phyloP scores from a whole-genome alignment of 208 protist species.

The Trypanosoma melophagium region DNA sequence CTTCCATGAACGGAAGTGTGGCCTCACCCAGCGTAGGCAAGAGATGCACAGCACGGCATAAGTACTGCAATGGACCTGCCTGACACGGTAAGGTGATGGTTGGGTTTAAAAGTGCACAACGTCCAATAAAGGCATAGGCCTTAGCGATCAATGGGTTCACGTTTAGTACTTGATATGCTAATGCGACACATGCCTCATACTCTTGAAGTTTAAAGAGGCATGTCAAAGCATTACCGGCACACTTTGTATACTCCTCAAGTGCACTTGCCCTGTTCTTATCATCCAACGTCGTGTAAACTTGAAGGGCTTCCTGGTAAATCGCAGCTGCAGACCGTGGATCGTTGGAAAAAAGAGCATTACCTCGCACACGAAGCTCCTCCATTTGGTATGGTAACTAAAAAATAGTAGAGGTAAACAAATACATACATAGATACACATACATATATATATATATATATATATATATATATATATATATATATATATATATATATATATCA shows the following conservation, averaged over 20 bases:
- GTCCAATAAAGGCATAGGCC: slow-evolving; percentile 78
- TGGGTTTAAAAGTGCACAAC: slow-evolving; percentile 37
- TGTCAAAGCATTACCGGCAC: slow-evolving; percentile 81
- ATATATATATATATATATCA: too few species aligned
- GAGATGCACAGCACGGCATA: slow-evolving; percentile 75
- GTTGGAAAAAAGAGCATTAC: slow-evolving; percentile 59
- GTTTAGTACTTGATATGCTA: slow-evolving; percentile 48
- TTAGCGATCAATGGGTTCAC: slow-evolving; percentile 79
- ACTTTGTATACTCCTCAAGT: slow-evolving; percentile 78
- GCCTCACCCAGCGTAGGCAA: slow-evolving; percentile 56
- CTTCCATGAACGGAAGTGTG: slow-evolving; percentile 23
- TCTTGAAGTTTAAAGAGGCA: slow-evolving; percentile 66
- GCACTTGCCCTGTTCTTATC: slow-evolving; percentile 4
- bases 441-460: too few species aligned
- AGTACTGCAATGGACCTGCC: slow-evolving; percentile 40
- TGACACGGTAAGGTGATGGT: slow-evolving; percentile 16
- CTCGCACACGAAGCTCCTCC: slow-evolving; percentile 66
- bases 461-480: too few species aligned
- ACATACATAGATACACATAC: too few species aligned
- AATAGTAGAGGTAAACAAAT: too few species aligned
- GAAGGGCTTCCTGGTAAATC: slow-evolving; percentile 56
- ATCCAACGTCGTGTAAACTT: slow-evolving; percentile 41
- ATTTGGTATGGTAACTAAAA: slow-evolving; percentile 26
- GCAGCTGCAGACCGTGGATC: slow-evolving; percentile 49
- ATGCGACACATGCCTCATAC: slow-evolving; percentile 36